Evolutionary conservation across 768 basidiomycete genomes (phyloP), one percentile per base, ranked within the genome.

Genomic region (Phanerodontia chrysosporium): DNA sequence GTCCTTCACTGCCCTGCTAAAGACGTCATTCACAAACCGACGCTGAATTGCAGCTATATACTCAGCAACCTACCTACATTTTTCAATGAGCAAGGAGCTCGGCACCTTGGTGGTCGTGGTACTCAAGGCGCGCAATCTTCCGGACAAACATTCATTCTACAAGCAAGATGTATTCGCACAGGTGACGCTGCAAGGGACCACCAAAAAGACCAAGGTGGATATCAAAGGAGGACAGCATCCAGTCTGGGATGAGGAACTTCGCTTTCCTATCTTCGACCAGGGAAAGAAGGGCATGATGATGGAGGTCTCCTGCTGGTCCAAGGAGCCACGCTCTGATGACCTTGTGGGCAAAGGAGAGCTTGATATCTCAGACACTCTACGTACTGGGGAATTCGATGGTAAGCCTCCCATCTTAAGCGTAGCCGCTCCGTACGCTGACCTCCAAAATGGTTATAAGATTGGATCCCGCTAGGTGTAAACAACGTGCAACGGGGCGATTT

Each of bases 381-480:
- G 82, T 72, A 87, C 83, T 16, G 94, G 95, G 21, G 94, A 96
- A 72, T 95, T 93, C 62, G 95, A 98, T 71, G 92, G 95, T 93
- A 89, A 73, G 42, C 22, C 30, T n/a, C 5, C 49, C 13, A 7
- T 18, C 14, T 14, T 35, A 22, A 39, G 5, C 39, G 14, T 35
- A 35, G 32, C 32, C 32, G 14, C 14, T 7, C 32, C 14, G 32
- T 35, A 14, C 32, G 32, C 32, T 42, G 6, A 42, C 39, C 8
- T 42, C 18, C 66, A 90, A n/a, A n/a, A n/a, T n/a, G n/a, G n/a
- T n/a, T n/a, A n/a, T n/a, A n/a, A n/a, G 89, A 89, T 65, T 91
- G 89, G 89, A 79, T 90, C 16, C 70, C 74, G 45, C 76, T 92
- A 45, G 73, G 78, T 57, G 73, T 79, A 49, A 85, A 84, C 2